phyloP scores from a whole-genome alignment of 192 early-diverging fungal genomes.

The Backusella sp. region DNA sequence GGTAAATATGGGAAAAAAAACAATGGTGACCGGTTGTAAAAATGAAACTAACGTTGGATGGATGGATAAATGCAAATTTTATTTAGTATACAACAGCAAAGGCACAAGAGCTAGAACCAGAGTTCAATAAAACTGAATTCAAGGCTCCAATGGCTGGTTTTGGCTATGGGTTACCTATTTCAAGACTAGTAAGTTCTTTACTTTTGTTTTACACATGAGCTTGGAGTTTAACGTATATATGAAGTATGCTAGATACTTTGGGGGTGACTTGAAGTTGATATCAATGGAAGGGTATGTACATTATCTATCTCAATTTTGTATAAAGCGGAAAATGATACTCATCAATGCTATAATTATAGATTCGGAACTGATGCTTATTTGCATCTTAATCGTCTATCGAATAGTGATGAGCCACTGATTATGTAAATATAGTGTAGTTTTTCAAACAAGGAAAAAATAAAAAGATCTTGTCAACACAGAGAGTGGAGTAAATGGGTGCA shows the following conservation, averaged over 20 bases:
- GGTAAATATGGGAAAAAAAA: constrained; percentile 32
- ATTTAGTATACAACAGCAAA: constrained; percentile 68
- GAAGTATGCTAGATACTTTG: constrained; percentile 93
- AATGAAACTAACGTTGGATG: neutral
- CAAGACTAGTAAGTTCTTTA: constrained; percentile 47
- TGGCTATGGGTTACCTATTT: constrained; percentile 93
- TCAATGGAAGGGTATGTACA: constrained; percentile 83
- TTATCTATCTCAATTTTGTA: neutral
- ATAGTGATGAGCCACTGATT: constrained; percentile 83
- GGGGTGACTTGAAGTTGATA: constrained; percentile 90
- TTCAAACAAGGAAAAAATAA: too few species aligned
- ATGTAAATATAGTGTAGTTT: constrained; percentile 38
- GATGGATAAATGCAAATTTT: neutral
- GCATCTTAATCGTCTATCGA: constrained; percentile 85
- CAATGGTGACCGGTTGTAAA: constrained; percentile 4
- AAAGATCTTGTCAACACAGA: too few species aligned
- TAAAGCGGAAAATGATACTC: neutral
- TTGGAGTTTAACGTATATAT: neutral
- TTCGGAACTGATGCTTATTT: constrained; percentile 96
- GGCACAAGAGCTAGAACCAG: constrained; percentile 68
- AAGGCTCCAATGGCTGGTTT: constrained; percentile 84
- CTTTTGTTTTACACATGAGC: neutral
- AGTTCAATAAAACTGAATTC: constrained; percentile 71
- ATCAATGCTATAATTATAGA: constrained; percentile 26
- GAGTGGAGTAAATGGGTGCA: too few species aligned